phyloP scores from a whole-genome alignment of 2,329 filamentous ascomycete genomes.

The Apiospora phragmitis region DNA sequence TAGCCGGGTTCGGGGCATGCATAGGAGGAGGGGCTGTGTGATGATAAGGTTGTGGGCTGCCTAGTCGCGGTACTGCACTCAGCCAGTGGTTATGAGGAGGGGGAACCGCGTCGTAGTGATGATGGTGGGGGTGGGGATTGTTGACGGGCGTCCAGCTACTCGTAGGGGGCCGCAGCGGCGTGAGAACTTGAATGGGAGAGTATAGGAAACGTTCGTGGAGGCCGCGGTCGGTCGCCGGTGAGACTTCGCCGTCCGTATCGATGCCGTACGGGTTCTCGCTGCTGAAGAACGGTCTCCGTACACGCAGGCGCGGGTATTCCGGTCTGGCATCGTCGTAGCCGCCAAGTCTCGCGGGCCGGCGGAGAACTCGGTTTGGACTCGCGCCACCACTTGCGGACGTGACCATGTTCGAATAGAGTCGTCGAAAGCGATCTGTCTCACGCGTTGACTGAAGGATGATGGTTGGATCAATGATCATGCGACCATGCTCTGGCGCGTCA shows the following conservation, averaged over 20 bases:
- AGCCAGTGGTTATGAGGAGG: slow-evolving; percentile 40
- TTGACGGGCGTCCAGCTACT: slow-evolving; percentile 32
- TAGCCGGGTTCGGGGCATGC: background rate
- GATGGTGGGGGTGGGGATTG: slow-evolving; percentile 22
- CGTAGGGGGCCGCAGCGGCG: slow-evolving; percentile 13
- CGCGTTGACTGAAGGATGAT: slow-evolving; percentile 54
- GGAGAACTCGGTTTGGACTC: slow-evolving; percentile 20
- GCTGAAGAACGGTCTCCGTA: slow-evolving; percentile 32
- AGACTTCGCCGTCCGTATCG: slow-evolving; percentile 42
- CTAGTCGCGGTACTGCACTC: slow-evolving; percentile 45
- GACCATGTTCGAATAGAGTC: slow-evolving; percentile 30
- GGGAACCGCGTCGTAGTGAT: slow-evolving; percentile 15
- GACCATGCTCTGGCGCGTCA: slow-evolving; percentile 62
- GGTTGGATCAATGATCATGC: slow-evolving; percentile 63
- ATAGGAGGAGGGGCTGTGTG: background rate
- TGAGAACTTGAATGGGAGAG: slow-evolving; percentile 22
- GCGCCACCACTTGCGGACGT: slow-evolving; percentile 17
- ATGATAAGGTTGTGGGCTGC: slow-evolving; percentile 17
- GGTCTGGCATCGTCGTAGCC: slow-evolving; percentile 24
- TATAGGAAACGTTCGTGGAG: slow-evolving; percentile 20
- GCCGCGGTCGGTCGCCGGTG: slow-evolving; percentile 25
- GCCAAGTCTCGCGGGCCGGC: slow-evolving; percentile 25
- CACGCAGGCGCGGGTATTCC: slow-evolving; percentile 22
- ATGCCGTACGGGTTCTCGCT: slow-evolving; percentile 40
- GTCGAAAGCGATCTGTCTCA: slow-evolving; percentile 47